phyloP scores from a whole-genome alignment of 352 stramenopile species.

The Globisporangium cederbergense region DNA sequence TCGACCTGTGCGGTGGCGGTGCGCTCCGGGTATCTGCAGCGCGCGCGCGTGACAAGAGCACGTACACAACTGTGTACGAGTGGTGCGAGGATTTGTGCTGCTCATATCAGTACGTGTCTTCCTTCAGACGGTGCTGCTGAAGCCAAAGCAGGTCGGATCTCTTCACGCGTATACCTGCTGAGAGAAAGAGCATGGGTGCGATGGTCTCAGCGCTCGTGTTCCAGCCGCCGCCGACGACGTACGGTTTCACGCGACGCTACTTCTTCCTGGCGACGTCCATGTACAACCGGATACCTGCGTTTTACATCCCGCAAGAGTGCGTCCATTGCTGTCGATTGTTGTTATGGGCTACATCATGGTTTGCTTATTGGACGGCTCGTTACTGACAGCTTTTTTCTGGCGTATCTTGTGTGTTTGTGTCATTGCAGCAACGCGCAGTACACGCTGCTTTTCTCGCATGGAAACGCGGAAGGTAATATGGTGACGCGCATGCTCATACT shows the following conservation, averaged over 20 bases:
- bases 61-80: background rate
- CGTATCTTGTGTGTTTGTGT: background rate
- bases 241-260: constrained; percentile 82
- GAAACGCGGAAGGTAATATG: constrained; percentile 91
- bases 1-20: background rate
- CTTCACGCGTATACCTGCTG: background rate
- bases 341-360: background rate
- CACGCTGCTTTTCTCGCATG: constrained; percentile 96
- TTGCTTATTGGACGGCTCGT: background rate
- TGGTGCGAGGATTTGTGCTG: background rate
- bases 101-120: background rate
- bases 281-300: constrained; percentile 91
- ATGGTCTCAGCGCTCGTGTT: constrained; percentile 86
- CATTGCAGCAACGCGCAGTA: constrained; percentile 83
- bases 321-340: constrained; percentile 11
- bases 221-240: constrained; percentile 78
- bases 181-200: constrained; percentile 52
- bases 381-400: background rate
- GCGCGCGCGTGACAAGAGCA: background rate
- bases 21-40: background rate
- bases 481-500: background rate
- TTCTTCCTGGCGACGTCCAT: constrained; percentile 92
- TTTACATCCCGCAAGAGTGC: constrained; percentile 92
- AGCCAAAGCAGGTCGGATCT: constrained; percentile 3
- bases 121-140: background rate